Conservation (phyloP, 2,329 filamentous ascomycete genomes). For the Penicillium sp. region DNA sequence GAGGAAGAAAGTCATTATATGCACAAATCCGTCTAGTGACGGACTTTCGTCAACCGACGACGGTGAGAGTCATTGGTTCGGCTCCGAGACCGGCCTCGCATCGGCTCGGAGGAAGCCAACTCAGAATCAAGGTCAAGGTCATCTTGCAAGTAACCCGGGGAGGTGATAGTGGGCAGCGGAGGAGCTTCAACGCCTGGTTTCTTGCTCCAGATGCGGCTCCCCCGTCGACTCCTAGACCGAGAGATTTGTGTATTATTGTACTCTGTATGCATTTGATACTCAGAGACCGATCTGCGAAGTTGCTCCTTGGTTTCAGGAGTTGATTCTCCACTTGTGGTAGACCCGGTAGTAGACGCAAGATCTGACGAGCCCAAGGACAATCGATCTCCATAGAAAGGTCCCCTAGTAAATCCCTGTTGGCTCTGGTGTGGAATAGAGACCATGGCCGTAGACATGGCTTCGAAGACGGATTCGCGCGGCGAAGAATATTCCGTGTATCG, state of each 20-base stretch:
- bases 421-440: constrained; percentile 1
- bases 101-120: constrained; percentile 8
- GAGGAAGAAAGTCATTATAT: constrained; percentile 17
- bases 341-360: neutral
- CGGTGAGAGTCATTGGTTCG: constrained; percentile 25
- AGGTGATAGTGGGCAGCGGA: constrained; percentile 21
- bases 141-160: constrained; percentile 13
- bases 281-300: constrained; percentile 14
- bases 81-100: constrained; percentile 26
- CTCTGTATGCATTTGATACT: constrained; percentile 4
- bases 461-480: neutral
- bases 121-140: constrained; percentile 1
- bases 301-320: neutral
- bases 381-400: constrained; percentile 12
- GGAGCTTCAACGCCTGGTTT: constrained; percentile 19
- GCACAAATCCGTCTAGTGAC: constrained; percentile 11
- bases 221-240: constrained; percentile 15
- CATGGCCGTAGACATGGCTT: neutral
- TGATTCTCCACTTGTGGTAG: constrained; percentile 6
- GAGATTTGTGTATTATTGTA: constrained; percentile 8
- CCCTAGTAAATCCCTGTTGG: constrained; percentile 4
- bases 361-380: constrained; percentile 8
- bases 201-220: constrained; percentile 18
- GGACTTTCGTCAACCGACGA: constrained; percentile 19
- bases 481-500: constrained; percentile 22